A percentile compares a stretch with the other conserved stretches of the same genome.
phyloP scores from a whole-genome alignment of 768 basidiomycete species.

The Daedaleopsis nitida region DNA sequence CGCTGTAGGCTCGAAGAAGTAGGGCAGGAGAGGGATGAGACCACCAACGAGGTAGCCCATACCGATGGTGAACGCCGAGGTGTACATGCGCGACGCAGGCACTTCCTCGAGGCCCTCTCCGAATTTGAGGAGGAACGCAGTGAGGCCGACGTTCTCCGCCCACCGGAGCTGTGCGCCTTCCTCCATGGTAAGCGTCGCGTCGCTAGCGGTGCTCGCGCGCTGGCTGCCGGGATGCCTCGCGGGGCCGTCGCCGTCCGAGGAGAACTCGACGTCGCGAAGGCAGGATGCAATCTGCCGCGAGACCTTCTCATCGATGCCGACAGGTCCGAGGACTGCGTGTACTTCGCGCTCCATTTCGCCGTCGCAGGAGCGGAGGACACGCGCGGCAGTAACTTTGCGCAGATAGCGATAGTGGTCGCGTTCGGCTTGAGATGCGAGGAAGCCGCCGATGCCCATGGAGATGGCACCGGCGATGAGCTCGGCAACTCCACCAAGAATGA shows the following conservation, averaged over 20 bases:
- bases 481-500: constrained; percentile 91
- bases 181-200: constrained; percentile 47
- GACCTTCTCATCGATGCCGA: constrained; percentile 85
- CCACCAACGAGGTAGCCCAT: constrained; percentile 93
- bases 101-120: constrained; percentile 96
- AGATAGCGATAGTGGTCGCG: constrained; percentile 92
- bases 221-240: not conserved
- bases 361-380: constrained; percentile 86
- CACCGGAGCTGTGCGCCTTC: constrained; percentile 51
- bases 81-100: constrained; percentile 79
- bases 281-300: constrained; percentile 78
- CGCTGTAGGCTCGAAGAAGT: constrained; percentile 82
- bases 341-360: constrained; percentile 98
- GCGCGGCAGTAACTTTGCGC: constrained; percentile 68
- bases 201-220: constrained; percentile 28
- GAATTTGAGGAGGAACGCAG: constrained; percentile 93
- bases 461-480: constrained; percentile 97
- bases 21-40: constrained; percentile 88
- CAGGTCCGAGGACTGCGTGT: constrained; percentile 78
- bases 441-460: constrained; percentile 98
- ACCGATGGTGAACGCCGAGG: constrained; percentile 94
- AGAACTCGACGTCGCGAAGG: constrained; percentile 67
- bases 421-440: constrained; percentile 96
- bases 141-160: constrained; percentile 82
- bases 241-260: constrained; percentile 21